Evolutionary conservation across 2,329 filamentous ascomycete genomes (phyloP).

Genomic region (Magnaporthiopsis rhizophila): DNA sequence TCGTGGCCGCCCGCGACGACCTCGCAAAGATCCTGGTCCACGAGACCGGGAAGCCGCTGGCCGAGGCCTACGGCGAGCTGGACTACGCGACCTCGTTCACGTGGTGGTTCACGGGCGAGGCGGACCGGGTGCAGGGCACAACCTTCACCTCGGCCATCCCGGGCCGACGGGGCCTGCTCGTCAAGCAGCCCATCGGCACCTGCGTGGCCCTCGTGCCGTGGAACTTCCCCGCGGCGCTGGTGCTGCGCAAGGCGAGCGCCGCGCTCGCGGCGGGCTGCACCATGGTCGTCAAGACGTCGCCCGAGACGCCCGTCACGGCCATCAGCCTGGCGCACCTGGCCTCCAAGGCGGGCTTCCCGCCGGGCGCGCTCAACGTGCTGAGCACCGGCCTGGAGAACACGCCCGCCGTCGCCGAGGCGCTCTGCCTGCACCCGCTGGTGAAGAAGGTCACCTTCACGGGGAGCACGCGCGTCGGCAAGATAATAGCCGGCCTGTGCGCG

Average conservation of each 20-base stretch:
- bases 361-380: constrained; percentile 55
- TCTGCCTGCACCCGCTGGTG: constrained; percentile 36
- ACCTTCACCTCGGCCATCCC: constrained; percentile 52
- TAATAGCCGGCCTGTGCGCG: constrained; percentile 55
- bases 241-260: constrained; percentile 58
- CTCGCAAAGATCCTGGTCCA: constrained; percentile 30
- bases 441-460: constrained; percentile 73
- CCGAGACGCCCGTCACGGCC: constrained; percentile 66
- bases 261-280: constrained; percentile 65
- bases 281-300: constrained; percentile 66
- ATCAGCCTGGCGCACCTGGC: constrained; percentile 62
- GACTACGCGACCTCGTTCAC: constrained; percentile 46
- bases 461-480: constrained; percentile 59
- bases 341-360: constrained; percentile 64
- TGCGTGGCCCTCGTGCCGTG: constrained; percentile 62
- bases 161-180: constrained; percentile 57
- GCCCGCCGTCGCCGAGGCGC: constrained; percentile 34
- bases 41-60: constrained; percentile 50
- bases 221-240: constrained; percentile 65
- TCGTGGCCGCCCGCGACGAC: constrained; percentile 27
- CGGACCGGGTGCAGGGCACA: constrained; percentile 45
- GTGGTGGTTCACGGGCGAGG: constrained; percentile 49
- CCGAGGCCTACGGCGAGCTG: constrained; percentile 45
- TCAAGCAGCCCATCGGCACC: constrained; percentile 69
- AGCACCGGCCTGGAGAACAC: constrained; percentile 37